Conservation (phyloP, 1,139 yeast species). For the Debaryomyces udenii region DNA sequence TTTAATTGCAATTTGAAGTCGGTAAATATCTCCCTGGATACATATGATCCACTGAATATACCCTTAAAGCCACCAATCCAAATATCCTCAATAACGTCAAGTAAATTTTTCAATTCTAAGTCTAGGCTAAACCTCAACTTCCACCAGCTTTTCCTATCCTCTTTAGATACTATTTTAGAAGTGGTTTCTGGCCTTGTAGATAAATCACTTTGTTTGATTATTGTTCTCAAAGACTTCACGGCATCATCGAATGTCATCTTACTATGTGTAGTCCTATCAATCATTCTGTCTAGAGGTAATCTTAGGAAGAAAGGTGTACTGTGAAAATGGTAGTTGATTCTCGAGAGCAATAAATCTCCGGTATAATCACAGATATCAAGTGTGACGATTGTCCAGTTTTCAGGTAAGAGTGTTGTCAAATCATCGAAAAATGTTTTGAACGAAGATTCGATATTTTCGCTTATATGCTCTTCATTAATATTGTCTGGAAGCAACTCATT, state of each 20-base stretch:
- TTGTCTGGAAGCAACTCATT: slow-evolving; percentile 17
- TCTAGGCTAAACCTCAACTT: slow-evolving; percentile 65
- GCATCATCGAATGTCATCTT: slow-evolving; percentile 52
- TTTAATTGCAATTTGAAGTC: slow-evolving; percentile 43
- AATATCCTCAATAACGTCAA: slow-evolving; percentile 58
- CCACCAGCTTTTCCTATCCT: slow-evolving; percentile 82
- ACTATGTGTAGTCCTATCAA: slow-evolving; percentile 43
- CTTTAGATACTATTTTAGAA: slow-evolving; percentile 52
- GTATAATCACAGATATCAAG: slow-evolving; percentile 63
- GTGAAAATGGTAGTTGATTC: slow-evolving; percentile 32
- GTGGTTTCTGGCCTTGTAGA: slow-evolving; percentile 62
- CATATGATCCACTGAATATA: slow-evolving; percentile 42
- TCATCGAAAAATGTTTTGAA: slow-evolving; percentile 18
- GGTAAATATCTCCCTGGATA: slow-evolving; percentile 19
- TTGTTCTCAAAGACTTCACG: slow-evolving; percentile 43
- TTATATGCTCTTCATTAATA: slow-evolving; percentile 1
- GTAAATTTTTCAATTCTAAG: slow-evolving; percentile 50
- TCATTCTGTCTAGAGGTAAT: slow-evolving; percentile 61
- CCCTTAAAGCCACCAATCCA: slow-evolving; percentile 88
- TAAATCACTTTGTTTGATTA: slow-evolving; percentile 61
- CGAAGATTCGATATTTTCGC: slow-evolving; percentile 14
- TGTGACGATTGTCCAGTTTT: slow-evolving; percentile 60
- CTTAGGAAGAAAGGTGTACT: slow-evolving; percentile 51
- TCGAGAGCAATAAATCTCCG: slow-evolving; percentile 60
- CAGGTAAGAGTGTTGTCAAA: slow-evolving; percentile 37